A percentile compares a stretch with the other conserved stretches of the same genome.
Evolutionary conservation across 306 rosid species (phyloP).

Genomic region (Biancaea sappan): DNA sequence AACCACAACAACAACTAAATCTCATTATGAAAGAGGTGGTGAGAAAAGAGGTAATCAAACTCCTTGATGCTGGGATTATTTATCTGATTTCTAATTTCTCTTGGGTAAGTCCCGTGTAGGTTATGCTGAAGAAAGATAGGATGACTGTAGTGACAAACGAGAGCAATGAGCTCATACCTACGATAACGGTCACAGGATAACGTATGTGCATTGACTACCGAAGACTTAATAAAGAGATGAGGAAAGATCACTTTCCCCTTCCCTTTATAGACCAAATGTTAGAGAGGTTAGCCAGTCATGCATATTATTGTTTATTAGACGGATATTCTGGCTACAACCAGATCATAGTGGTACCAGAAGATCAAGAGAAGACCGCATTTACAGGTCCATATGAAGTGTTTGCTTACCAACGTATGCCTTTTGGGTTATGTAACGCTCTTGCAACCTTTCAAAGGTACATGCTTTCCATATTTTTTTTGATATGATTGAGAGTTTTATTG

Average conservation of each 20-base stretch:
- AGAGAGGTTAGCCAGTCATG: too few relatives aligned
- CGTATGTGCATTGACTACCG: not conserved
- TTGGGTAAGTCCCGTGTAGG: not conserved
- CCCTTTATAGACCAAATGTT: not conserved
- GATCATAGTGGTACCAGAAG: not conserved
- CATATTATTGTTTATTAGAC: not conserved
- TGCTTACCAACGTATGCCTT: not conserved
- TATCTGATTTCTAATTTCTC: not conserved
- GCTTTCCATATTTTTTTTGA: not conserved
- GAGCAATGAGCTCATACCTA: not conserved
- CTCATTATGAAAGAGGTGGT: not conserved
- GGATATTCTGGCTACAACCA: not conserved
- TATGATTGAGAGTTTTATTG: not conserved
- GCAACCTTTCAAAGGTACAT: too few relatives aligned
- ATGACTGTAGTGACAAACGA: not conserved
- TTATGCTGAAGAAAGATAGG: not conserved
- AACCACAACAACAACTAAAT: too few relatives aligned
- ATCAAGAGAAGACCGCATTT: too few relatives aligned
- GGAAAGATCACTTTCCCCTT: not conserved
- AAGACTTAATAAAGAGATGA: too few relatives aligned
- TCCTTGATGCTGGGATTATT: not conserved
- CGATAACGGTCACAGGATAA: not conserved
- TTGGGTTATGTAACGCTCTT: not conserved
- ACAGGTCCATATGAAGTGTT: not conserved
- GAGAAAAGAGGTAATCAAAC: not conserved